These are phyloP conservation scores for Corniculantispora saksenae DNA, from an alignment of 2,329 filamentous ascomycete species.

Conservation along the genomic window DNA sequence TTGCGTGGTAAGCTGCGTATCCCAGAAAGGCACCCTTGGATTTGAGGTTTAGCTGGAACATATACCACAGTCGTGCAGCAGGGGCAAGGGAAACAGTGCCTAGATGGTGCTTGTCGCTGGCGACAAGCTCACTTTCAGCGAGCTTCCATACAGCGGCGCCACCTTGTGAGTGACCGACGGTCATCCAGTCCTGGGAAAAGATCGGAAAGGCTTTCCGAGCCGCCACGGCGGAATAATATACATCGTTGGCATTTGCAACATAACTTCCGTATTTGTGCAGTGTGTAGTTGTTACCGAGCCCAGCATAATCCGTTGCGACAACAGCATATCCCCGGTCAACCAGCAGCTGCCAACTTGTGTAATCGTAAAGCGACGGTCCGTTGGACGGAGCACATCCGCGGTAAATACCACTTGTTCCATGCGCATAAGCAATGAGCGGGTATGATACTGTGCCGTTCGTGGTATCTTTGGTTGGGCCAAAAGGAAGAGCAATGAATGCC, in stretches of 20 bases:
- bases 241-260: conserved; percentile 19
- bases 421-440: conserved; percentile 20
- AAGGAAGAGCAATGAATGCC: conserved; percentile 19
- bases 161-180: conserved; percentile 23
- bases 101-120: conserved; percentile 1
- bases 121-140: not conserved
- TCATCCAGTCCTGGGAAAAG: conserved; percentile 19
- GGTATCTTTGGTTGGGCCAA: not conserved
- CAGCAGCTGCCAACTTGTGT: conserved; percentile 18
- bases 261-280: conserved; percentile 21
- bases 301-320: conserved; percentile 26
- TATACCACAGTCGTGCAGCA: conserved; percentile 5
- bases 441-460: not conserved
- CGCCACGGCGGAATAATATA: conserved; percentile 22
- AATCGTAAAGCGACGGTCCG: conserved; percentile 16
- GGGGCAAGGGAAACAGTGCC: conserved; percentile 21
- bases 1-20: conserved; percentile 12
- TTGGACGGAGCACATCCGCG: conserved; percentile 22
- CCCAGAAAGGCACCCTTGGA: not conserved
- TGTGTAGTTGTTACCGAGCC: conserved; percentile 25
- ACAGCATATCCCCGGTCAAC: conserved; percentile 20
- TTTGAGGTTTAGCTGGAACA: conserved; percentile 2
- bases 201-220: conserved; percentile 16
- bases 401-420: conserved; percentile 22
- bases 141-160: conserved; percentile 23